These are phyloP conservation scores for Coniferiporia sulphurascens DNA, from an alignment of 1,284 basidiomycete genomes.

Conservation along the genomic window DNA sequence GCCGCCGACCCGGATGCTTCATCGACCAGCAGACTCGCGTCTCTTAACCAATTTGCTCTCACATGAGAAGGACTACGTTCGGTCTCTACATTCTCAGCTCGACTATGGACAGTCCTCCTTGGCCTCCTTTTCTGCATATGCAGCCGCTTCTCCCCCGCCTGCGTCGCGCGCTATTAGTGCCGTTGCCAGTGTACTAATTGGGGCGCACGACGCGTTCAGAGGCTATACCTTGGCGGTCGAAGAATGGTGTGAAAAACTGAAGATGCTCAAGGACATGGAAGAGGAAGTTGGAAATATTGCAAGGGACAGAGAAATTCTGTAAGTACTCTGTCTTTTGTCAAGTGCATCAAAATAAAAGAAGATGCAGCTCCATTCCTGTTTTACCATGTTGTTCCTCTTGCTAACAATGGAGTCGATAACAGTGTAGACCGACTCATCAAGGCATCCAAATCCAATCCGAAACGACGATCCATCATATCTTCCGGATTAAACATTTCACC, in stretches of 20 bases:
- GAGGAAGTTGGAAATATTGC: slow-evolving; percentile 65
- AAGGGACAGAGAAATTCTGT: slow-evolving; percentile 76
- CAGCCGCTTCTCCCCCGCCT: slow-evolving; percentile 55
- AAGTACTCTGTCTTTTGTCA: slow-evolving; percentile 28
- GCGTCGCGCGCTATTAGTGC: slow-evolving; percentile 52
- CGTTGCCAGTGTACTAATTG: slow-evolving; percentile 53
- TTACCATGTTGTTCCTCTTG: neutral
- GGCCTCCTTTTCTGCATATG: slow-evolving; percentile 67
- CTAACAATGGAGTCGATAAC: neutral
- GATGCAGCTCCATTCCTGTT: neutral
- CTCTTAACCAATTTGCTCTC: slow-evolving; percentile 60
- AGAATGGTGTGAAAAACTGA: slow-evolving; percentile 58
- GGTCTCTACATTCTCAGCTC: slow-evolving; percentile 50
- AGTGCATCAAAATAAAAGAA: neutral
- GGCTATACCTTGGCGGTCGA: slow-evolving; percentile 57
- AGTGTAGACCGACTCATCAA: slow-evolving; percentile 76
- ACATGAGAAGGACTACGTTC: slow-evolving; percentile 68
- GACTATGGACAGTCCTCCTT: slow-evolving; percentile 57
- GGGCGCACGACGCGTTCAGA: slow-evolving; percentile 62
- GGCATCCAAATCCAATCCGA: slow-evolving; percentile 54
- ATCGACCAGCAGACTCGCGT: slow-evolving; percentile 66
- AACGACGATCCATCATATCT: slow-evolving; percentile 39
- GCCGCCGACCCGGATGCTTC: slow-evolving; percentile 46
- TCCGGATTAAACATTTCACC: slow-evolving; percentile 24
- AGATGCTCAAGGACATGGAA: slow-evolving; percentile 47